These are phyloP conservation scores for Ilyonectria robusta DNA, from an alignment of 2,329 filamentous ascomycete species.

Conservation along the genomic window DNA sequence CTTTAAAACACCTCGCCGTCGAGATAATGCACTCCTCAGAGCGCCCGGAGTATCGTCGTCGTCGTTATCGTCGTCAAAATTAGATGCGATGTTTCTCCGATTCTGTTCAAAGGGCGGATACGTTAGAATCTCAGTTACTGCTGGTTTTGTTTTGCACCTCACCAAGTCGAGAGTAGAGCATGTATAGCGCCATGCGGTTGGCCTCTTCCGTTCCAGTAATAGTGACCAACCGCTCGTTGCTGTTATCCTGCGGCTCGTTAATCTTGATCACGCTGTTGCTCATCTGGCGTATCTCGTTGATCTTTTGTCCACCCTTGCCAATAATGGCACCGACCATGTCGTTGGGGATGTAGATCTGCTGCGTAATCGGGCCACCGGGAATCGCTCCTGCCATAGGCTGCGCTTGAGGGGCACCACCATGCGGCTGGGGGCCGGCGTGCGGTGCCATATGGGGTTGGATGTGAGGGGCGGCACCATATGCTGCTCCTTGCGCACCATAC, in stretches of 20 bases:
- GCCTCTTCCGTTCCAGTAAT: slow-evolving; percentile 98
- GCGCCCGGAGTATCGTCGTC: slow-evolving; percentile 34
- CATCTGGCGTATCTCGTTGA: slow-evolving; percentile 98
- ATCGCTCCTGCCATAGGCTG: slow-evolving; percentile 80
- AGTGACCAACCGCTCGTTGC: slow-evolving; percentile 96
- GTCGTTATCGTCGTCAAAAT: slow-evolving; percentile 30
- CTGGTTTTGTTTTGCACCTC: slow-evolving; percentile 55
- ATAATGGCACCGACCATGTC: slow-evolving; percentile 99
- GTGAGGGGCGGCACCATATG: slow-evolving; percentile 82
- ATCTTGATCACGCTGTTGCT: slow-evolving; percentile 99
- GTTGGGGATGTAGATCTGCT: slow-evolving; percentile 99
- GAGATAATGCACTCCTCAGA: slow-evolving; percentile 20
- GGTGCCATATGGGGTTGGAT: slow-evolving; percentile 81
- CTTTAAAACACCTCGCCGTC: slow-evolving; percentile 25
- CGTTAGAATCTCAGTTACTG: slow-evolving; percentile 49
- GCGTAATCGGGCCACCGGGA: slow-evolving; percentile 80
- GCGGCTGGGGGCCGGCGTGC: slow-evolving; percentile 68
- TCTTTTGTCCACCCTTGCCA: slow-evolving; percentile 98
- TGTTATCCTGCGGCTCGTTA: slow-evolving; percentile 99
- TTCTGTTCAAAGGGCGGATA: slow-evolving; percentile 50
- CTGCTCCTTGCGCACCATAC: slow-evolving; percentile 82
- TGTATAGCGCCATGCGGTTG: slow-evolving; percentile 99
- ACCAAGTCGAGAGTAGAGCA: slow-evolving; percentile 99
- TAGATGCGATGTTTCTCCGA: slow-evolving; percentile 63
- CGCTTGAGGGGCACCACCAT: slow-evolving; percentile 78